Evolutionary conservation across 2,329 filamentous ascomycete genomes (phyloP), one percentile per base, ranked within the genome.

Genomic region (Bipolaris zeicola): DNA sequence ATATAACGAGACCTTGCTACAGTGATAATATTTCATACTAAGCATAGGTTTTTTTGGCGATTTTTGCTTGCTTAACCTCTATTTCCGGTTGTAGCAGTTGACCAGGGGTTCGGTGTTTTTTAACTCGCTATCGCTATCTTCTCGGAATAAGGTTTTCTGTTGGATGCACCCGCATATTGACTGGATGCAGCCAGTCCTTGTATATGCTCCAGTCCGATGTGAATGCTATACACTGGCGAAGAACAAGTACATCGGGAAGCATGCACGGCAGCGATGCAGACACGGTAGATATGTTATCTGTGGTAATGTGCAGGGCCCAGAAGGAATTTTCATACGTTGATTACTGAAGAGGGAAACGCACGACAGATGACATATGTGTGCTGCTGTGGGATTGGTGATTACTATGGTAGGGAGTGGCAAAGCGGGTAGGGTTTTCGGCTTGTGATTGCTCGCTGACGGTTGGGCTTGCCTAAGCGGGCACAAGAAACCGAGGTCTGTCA

Each of bases 151-250:
- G 72, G 73, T 7, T 58, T 70, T 24, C 84, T 87, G 68, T 79
- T 73, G 39, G 86, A 92, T 76, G 89, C 89, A 83, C 89, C 90
- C 7, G 87, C 89, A 39, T 83, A 89, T 74, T 93, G 90, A 90
- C 79, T 88, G 58, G 93, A 93, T 76, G 87, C 85, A 16, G 82
- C 85, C 58, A 90, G 93, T 59, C 86, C 89, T 24, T 86, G 87
- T 58, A 55, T 79, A 78, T 64, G 61, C 71, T 31, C 43, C 37
- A 41, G 33, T 43, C 33, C 47, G 18, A 10, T 8, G 26, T 8
- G 26, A 28, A 28, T 28, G 8, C 26, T 28, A 28, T 16, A 36
- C 3, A 22, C 7, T 38, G 6, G 13, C 16, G 14, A 38, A 6
- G 16, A 16, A 38, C 14, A 8, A 38, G 3, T 10, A 38, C 36